Evolutionary conservation across 2,329 filamentous ascomycete species (phyloP), one percentile per base, ranked within the genome.

Genomic region (Colletotrichum shisoi): DNA sequence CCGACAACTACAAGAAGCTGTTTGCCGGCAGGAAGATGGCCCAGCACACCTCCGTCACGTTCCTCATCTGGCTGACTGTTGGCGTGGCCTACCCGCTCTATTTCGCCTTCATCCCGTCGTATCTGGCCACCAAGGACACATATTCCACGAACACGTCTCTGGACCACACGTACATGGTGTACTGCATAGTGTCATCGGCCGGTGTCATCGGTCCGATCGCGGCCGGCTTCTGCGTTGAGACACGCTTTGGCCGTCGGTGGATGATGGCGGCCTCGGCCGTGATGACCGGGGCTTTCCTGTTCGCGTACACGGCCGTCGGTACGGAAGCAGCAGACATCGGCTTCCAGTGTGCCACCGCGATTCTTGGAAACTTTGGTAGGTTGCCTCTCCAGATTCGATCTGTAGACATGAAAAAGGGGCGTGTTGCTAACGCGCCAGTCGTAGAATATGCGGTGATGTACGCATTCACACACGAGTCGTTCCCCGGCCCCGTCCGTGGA

Each of bases 381-480:
- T 69, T 8, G 1, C 3, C 2, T 34, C 74, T 70, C 24, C 4
- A 17, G 5, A n/a, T n/a, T n/a, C n/a, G n/a, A n/a, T 7, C 5
- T 3, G 2, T 2, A 34, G 9, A 21, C 6, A 15, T 1, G 5
- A 2, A 21, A 3, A 11, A n/a, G n/a, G 13, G 19, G 15, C 12
- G 7, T 17, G 7, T 21, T 34, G n/a, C 63, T 78, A 34, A 68
- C 3, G 2, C 13, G 12, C 17, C 0, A 2, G 0, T 1, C 3
- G 21, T 17, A 68, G 65, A 68, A 37, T 68, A 78, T 60, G 76
- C 74, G 1, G 72, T 78, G 21, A 74, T 78, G 49, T 83, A 81
- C 60, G 81, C 79, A 0, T 83, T 79, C 74, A 87, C 85, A 0
- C 85, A 85, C 0, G 84, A 88, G 70, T 83, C 84, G 0, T 87